A percentile compares a stretch with the other conserved stretches of the same genome.
phyloP scores from a whole-genome alignment of 768 basidiomycete species.

The Exsudoporus frostii region DNA sequence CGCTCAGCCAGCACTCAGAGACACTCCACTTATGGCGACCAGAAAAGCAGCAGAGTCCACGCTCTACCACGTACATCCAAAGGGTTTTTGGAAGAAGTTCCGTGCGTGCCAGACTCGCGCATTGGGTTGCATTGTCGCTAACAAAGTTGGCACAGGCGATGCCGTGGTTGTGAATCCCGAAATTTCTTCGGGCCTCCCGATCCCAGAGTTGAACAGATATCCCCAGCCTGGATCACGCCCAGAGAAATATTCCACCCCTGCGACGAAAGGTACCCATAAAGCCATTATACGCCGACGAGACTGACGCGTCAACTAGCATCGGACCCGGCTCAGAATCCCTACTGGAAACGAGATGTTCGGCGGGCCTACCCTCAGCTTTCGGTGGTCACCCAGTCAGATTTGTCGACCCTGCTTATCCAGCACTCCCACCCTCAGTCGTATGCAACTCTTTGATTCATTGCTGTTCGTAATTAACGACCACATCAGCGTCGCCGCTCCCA shows the following conservation, averaged over 20 bases:
- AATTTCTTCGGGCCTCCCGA: constrained; percentile 87
- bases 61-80: constrained; percentile 83
- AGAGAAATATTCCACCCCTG: constrained; percentile 83
- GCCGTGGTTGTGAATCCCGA: constrained; percentile 81
- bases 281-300: background rate
- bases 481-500: constrained; percentile 53
- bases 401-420: constrained; percentile 78
- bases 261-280: constrained; percentile 67
- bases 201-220: constrained; percentile 67
- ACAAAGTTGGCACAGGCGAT: constrained; percentile 60
- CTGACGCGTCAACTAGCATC: constrained; percentile 52
- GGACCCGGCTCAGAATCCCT: constrained; percentile 84
- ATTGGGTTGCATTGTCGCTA: background rate
- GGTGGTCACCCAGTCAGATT: constrained; percentile 78
- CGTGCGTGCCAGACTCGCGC: constrained; percentile 46
- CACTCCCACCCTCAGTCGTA: constrained; percentile 68
- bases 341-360: constrained; percentile 95
- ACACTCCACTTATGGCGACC: constrained; percentile 44
- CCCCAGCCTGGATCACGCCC: constrained; percentile 88
- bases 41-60: constrained; percentile 85
- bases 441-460: constrained; percentile 28
- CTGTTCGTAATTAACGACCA: constrained; percentile 9
- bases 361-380: constrained; percentile 91
- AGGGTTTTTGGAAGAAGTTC: constrained; percentile 97
- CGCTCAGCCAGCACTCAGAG: background rate